A percentile compares a stretch with the other conserved stretches of the same genome.
Evolutionary conservation across 2,329 filamentous ascomycete species (phyloP).

Genomic region (Periconia sp.): DNA sequence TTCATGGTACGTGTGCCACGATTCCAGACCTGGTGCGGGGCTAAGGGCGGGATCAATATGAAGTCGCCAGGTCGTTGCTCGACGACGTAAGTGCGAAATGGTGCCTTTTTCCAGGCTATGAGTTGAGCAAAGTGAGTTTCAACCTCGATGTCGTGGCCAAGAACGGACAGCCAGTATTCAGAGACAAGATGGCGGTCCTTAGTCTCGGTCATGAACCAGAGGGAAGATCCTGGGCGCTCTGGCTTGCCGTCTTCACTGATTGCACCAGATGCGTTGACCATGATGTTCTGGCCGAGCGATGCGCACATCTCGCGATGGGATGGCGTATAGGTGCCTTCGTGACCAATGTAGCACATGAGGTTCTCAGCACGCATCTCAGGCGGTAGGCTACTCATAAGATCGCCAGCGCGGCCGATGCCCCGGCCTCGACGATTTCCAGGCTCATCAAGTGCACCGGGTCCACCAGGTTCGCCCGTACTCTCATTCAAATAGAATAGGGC

Average conservation of each 20-base stretch:
- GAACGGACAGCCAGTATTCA: slow-evolving; percentile 90
- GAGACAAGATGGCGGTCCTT: slow-evolving; percentile 89
- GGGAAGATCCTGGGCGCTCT: slow-evolving; percentile 80
- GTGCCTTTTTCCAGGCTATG: slow-evolving; percentile 93
- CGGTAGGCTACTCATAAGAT: slow-evolving; percentile 93
- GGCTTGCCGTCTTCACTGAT: slow-evolving; percentile 71
- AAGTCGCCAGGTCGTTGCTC: slow-evolving; percentile 92
- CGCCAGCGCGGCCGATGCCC: slow-evolving; percentile 76
- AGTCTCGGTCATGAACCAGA: slow-evolving; percentile 99
- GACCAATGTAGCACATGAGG: slow-evolving; percentile 97
- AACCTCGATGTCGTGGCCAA: slow-evolving; percentile 96
- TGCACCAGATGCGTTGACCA: slow-evolving; percentile 84
- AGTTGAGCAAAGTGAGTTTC: slow-evolving; percentile 97
- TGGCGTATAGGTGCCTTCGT: slow-evolving; percentile 96
- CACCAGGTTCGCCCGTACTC: slow-evolving; percentile 65
- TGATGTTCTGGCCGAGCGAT: slow-evolving; percentile 94
- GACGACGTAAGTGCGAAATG: slow-evolving; percentile 90
- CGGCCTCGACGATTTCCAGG: slow-evolving; percentile 56
- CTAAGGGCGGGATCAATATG: slow-evolving; percentile 89
- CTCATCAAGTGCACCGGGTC: slow-evolving; percentile 61
- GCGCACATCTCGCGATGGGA: slow-evolving; percentile 98
- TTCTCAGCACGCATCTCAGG: slow-evolving; percentile 90
- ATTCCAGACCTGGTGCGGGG: slow-evolving; percentile 98
- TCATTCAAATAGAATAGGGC: slow-evolving; percentile 92
- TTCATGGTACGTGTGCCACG: slow-evolving; percentile 95